Percentiles rank a stretch among this genome's conserved stretches.
Evolutionary conservation across 768 basidiomycete species (phyloP).

Genomic region (Boletellus emodensis): DNA sequence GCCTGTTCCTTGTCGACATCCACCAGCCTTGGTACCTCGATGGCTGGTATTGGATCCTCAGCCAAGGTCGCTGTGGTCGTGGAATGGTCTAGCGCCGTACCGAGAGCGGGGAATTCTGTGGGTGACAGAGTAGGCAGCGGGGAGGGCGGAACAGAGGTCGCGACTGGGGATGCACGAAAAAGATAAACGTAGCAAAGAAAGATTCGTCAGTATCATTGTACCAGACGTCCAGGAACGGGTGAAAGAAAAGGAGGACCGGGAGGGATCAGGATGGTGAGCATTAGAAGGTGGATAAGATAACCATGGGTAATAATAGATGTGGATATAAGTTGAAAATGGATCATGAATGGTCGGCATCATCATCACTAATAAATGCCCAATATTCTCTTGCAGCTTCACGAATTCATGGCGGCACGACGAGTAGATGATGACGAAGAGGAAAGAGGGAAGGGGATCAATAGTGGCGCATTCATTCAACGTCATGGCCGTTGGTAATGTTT

Average conservation of each 20-base stretch:
- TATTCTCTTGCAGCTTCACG: constrained; percentile 25
- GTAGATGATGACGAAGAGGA: constrained; percentile 21
- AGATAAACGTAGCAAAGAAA: constrained; percentile 21
- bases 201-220: constrained; percentile 40
- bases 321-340: constrained; percentile 4
- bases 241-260: constrained; percentile 32
- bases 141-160: constrained; percentile 35
- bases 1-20: constrained; percentile 43
- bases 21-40: constrained; percentile 28
- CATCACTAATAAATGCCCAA: constrained; percentile 18
- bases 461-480: constrained; percentile 38
- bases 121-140: constrained; percentile 53
- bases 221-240: constrained; percentile 44
- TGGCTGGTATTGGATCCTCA: constrained; percentile 21
- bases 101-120: constrained; percentile 73
- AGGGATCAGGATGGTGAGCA: constrained; percentile 27
- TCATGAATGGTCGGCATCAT: constrained; percentile 19
- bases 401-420: constrained; percentile 26
- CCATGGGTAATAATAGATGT: constrained; percentile 6
- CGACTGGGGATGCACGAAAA: constrained; percentile 29
- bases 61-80: constrained; percentile 5
- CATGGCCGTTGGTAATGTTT: constrained; percentile 71
- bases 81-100: constrained; percentile 14
- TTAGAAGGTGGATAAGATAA: constrained; percentile 6
- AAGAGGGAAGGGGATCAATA: constrained; percentile 17